Base-by-base conservation (phyloP, 768 basidiomycete species). In the Lyophyllum decastes region DNA sequence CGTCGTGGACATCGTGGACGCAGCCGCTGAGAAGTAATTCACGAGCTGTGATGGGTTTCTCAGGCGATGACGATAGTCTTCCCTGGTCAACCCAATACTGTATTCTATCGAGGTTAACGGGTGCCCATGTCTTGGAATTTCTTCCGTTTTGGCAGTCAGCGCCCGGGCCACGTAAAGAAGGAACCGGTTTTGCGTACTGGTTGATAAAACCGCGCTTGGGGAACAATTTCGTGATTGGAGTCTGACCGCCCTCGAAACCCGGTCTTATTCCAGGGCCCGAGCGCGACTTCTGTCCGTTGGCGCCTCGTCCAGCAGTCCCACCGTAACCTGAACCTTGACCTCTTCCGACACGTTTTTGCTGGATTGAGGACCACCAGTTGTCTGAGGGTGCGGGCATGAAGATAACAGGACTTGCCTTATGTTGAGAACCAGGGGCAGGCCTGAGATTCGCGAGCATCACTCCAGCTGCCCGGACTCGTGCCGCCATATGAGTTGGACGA, bases 171-270 rank as follows among this genome's bases (percentile, higher is more conserved):
- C 34, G 38, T 25, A 7, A 38, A 25, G 52, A 19, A 19, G 1
- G 21, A 21, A 50, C 19, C 26, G 19, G 22, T 14, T 17, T n/a
- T 54, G 24, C 92, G 66, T 64, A 97, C 96, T 85, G 84, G 74
- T 97, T 98, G 57, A 88, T 84, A 72, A 98, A 98, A 46, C 97
- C 97, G 47, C 86, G 83, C 78, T 99, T 99, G 5, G 97, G 97
- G 68, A 95, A 91, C 44, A 87, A 78, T 61, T 93, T 88, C 5
- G 91, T 89, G 53, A 98, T 86, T 14, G 96, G 92, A 4, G 96
- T 98, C 72, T 98, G 96, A 61, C 97, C 97, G 69, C 97, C 97
- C 73, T 98, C 97, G 61, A 98, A 99, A 6, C 92, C 88, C 25
- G 85, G 80, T 64, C 82, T 84, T 27, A 93, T 90, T 4, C 94